Evolutionary conservation across 1,139 yeast species (phyloP).

Genomic region (Magnusiomyces tetraspermus): DNA sequence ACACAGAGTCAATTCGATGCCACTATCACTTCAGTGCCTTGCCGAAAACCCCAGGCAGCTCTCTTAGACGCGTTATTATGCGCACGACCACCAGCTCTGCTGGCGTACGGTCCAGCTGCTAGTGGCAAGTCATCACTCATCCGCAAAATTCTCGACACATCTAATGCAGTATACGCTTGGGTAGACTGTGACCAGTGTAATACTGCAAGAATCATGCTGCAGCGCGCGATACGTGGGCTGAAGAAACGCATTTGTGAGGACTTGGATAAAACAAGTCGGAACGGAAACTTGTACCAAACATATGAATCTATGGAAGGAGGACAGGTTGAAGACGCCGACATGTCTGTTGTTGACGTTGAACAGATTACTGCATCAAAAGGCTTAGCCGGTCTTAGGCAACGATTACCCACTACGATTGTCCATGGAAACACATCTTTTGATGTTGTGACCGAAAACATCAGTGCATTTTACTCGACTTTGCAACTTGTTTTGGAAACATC

Average conservation of each 20-base stretch:
- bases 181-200: slow-evolving; percentile 31
- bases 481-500: slow-evolving; percentile 29
- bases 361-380: neutral
- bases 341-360: neutral
- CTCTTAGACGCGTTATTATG: slow-evolving; percentile 14
- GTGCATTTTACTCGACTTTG: slow-evolving; percentile 39
- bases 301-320: neutral
- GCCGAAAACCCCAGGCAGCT: slow-evolving; percentile 14
- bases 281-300: neutral
- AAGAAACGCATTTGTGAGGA: slow-evolving; percentile 9
- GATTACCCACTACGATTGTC: slow-evolving; percentile 1
- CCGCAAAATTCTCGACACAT: slow-evolving; percentile 16
- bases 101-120: slow-evolving; percentile 29
- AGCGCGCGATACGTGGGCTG: slow-evolving; percentile 29
- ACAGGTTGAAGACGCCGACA: slow-evolving; percentile 2
- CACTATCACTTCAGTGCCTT: slow-evolving; percentile 6
- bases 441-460: slow-evolving; percentile 39
- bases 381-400: neutral
- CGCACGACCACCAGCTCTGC: slow-evolving; percentile 23
- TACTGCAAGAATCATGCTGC: slow-evolving; percentile 31
- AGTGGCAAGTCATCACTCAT: slow-evolving; percentile 30
- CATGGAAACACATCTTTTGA: slow-evolving; percentile 18
- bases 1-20: slow-evolving; percentile 3
- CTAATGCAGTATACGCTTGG: slow-evolving; percentile 21
- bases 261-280: neutral